Conservation (phyloP, 2,329 filamentous ascomycete species). For the Nannizziopsis barbatae region DNA sequence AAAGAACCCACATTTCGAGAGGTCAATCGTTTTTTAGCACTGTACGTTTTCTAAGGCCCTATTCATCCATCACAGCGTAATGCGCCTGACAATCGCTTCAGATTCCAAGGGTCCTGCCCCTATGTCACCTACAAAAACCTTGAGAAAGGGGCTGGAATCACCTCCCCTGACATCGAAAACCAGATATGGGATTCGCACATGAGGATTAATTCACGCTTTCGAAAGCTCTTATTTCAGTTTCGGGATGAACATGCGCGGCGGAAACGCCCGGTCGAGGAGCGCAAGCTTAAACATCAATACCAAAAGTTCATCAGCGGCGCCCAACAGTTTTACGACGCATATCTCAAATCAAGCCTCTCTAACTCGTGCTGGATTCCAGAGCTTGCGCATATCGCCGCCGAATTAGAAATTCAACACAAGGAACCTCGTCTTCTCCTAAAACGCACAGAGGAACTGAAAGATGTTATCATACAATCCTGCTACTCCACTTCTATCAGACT, state of each 20-base stretch:
- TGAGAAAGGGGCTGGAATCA: slow-evolving; percentile 15
- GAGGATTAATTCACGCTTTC: slow-evolving; percentile 66
- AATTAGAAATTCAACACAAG: slow-evolving; percentile 10
- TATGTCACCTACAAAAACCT: slow-evolving; percentile 58
- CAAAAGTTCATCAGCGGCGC: slow-evolving; percentile 75
- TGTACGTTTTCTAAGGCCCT: neutral
- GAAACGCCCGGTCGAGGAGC: slow-evolving; percentile 50
- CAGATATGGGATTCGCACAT: slow-evolving; percentile 70
- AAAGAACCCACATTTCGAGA: slow-evolving; percentile 41
- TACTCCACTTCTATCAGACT: slow-evolving; percentile 75
- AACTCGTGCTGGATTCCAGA: slow-evolving; percentile 48
- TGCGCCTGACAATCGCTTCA: slow-evolving; percentile 23
- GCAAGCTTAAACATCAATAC: slow-evolving; percentile 74
- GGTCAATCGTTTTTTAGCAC: slow-evolving; percentile 36
- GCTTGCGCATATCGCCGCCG: slow-evolving; percentile 44
- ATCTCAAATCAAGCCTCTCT: slow-evolving; percentile 63
- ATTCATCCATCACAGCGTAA: neutral
- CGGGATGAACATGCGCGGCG: slow-evolving; percentile 35
- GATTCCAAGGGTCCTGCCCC: slow-evolving; percentile 61
- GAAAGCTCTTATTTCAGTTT: slow-evolving; percentile 52
- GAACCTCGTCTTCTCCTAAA: slow-evolving; percentile 35
- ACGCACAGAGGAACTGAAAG: slow-evolving; percentile 41
- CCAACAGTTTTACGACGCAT: slow-evolving; percentile 78
- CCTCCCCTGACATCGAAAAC: slow-evolving; percentile 47
- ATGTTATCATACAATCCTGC: slow-evolving; percentile 59